A percentile compares a stretch with the other conserved stretches of the same genome.
phyloP scores from a whole-genome alignment of 108 stramenopile species.

The Discostella stelligeroides region DNA sequence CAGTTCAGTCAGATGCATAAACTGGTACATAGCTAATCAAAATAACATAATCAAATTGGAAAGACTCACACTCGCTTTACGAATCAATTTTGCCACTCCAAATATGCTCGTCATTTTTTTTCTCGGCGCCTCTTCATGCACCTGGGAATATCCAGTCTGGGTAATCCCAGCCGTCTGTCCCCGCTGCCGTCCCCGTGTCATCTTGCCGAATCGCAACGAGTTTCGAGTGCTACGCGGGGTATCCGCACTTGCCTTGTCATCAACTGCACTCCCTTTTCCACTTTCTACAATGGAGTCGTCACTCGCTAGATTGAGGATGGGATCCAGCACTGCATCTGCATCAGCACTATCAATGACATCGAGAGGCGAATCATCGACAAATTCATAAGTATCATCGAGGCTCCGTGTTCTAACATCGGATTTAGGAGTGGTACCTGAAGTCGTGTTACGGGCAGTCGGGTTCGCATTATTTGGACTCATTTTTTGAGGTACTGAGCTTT shows the following conservation, averaged over 20 bases:
- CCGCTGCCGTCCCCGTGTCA: background rate
- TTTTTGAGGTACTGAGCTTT: background rate
- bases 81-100: slow-evolving; percentile 40
- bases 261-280: background rate
- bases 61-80: slow-evolving; percentile 42
- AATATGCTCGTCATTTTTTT: slow-evolving; percentile 35
- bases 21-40: background rate
- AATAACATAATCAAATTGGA: background rate
- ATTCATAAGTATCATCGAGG: too few species aligned
- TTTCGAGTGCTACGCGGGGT: slow-evolving; percentile 3
- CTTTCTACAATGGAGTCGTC: background rate
- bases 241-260: background rate
- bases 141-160: background rate
- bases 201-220: slow-evolving; percentile 12
- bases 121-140: slow-evolving; percentile 6
- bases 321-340: background rate
- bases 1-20: too few species aligned
- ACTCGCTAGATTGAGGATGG: background rate
- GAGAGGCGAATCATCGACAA: background rate
- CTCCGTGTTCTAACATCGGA: too few species aligned
- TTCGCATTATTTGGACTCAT: background rate
- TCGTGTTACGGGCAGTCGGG: background rate
- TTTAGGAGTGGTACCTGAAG: too few species aligned
- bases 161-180: background rate
- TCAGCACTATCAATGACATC: background rate